Base-by-base conservation (phyloP, 345 rosid species). In the Dipteronia sinensis region DNA sequence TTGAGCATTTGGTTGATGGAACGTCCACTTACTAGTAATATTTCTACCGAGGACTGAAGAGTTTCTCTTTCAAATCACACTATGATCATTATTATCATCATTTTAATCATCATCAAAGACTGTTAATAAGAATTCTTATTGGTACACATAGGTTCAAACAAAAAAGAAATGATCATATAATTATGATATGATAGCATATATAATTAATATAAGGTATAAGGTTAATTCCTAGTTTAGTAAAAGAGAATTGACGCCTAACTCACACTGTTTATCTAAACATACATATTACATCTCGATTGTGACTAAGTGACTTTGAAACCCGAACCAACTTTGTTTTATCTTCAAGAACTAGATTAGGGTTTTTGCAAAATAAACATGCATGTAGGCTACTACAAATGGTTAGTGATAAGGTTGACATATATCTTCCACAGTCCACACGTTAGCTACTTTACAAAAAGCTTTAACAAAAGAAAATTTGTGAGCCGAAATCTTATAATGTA, bases 281-380 rank as follows among this genome's bases (percentile, higher is more conserved):
- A 65, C 77, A 66, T 7, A 53, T 42, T 53, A 53, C n/a, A 69
- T 71, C 74, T 67, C 19, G 79, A 81, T 20, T 63, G 74, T 75
- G 85, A 86, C 85, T 65, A 69, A 10, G 15, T 77, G 78, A 86
- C 68, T 56, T 78, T 78, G 85, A 84, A 82, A 65, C 80, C 77
- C 75, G 76, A 79, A 77, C 84, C 80, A 73, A 78, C 75, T 78
- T 82, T 79, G 72, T 68, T 76, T 78, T 65, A 69, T 81, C 27
- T 64, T 16, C 66, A 31, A 71, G 61, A 78, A 53, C 20, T 76
- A 76, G 64, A 59, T 7, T 22, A 59, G 27, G 73, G 73, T 68
- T 80, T 76, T 27, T 27, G 75, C 34, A 17, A 70, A 76, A 73
- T 51, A 69, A 58, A 58, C 6, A 9, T 59, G 64, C 64, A 59